These are phyloP conservation scores for Globisporangium cystogenes DNA, from an alignment of 352 stramenopile genomes.

Conservation along the genomic window DNA sequence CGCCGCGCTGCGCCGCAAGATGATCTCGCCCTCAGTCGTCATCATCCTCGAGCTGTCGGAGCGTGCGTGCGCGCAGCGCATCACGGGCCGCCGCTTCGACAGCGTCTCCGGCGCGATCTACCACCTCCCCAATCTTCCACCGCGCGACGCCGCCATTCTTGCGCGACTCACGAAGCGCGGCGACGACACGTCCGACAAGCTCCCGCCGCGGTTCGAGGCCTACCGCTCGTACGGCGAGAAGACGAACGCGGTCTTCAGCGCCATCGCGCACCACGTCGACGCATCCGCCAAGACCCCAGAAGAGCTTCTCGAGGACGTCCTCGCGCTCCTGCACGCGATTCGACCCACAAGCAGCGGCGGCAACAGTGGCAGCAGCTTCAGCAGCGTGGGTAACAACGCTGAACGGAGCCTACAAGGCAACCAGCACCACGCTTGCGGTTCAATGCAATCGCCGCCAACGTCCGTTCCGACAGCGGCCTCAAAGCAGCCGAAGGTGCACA, in stretches of 20 bases:
- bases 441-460: no score
- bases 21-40: slow-evolving; percentile 46
- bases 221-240: slow-evolving; percentile 52
- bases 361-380: slow-evolving; percentile 6
- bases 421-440: not conserved
- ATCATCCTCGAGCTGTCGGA: slow-evolving; percentile 52
- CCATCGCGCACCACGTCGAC: slow-evolving; percentile 39
- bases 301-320: slow-evolving; percentile 35
- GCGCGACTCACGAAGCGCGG: slow-evolving; percentile 50
- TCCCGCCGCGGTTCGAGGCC: slow-evolving; percentile 57
- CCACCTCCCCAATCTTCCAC: slow-evolving; percentile 38
- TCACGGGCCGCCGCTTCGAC: slow-evolving; percentile 57
- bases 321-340: slow-evolving; percentile 32
- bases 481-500: not conserved
- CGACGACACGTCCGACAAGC: slow-evolving; percentile 50
- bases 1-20: slow-evolving; percentile 31
- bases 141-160: slow-evolving; percentile 29
- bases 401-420: slow-evolving; percentile 4
- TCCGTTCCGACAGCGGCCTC: not conserved
- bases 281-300: slow-evolving; percentile 20
- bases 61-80: slow-evolving; percentile 36
- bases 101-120: slow-evolving; percentile 54
- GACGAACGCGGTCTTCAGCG: slow-evolving; percentile 41
- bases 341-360: slow-evolving; percentile 3
- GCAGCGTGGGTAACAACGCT: not conserved